Conservation (phyloP, 1,284 basidiomycete species). For the Irpex sp. region DNA sequence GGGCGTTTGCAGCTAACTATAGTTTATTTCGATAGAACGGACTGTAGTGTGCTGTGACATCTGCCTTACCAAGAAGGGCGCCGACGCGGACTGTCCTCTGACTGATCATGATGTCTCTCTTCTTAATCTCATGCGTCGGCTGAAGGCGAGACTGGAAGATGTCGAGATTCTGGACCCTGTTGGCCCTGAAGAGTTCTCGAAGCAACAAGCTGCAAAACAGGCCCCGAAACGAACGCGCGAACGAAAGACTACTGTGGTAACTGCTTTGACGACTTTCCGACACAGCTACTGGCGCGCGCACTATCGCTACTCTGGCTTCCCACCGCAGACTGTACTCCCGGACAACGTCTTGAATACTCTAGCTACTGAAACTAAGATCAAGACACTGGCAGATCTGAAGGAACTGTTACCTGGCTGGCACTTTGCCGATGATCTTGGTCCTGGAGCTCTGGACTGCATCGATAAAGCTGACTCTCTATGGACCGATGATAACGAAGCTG, state of each 20-base stretch:
- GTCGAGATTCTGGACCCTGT: not conserved
- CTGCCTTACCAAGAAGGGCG: not conserved
- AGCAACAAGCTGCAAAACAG: not conserved
- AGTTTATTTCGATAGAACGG: not conserved
- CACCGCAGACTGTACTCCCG: not conserved
- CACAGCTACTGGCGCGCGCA: not conserved
- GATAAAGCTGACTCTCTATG: not conserved
- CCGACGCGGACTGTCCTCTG: not conserved
- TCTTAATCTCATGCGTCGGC: not conserved
- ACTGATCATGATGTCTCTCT: not conserved
- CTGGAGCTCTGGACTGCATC: not conserved
- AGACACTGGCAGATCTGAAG: not conserved
- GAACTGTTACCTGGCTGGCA: not conserved
- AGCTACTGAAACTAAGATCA: not conserved
- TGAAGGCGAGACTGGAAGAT: not conserved
- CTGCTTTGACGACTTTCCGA: not conserved
- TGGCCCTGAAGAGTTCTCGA: not conserved
- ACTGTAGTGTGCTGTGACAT: not conserved
- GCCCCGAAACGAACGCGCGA: not conserved
- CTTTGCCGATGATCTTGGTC: not conserved
- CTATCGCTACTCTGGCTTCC: not conserved
- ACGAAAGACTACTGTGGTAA: not conserved
- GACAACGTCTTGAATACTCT: not conserved
- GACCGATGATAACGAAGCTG: not conserved
- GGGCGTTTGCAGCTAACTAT: not conserved